Evolutionary conservation across 2,329 filamentous ascomycete genomes (phyloP).

Genomic region (Curvularia verruculosa): DNA sequence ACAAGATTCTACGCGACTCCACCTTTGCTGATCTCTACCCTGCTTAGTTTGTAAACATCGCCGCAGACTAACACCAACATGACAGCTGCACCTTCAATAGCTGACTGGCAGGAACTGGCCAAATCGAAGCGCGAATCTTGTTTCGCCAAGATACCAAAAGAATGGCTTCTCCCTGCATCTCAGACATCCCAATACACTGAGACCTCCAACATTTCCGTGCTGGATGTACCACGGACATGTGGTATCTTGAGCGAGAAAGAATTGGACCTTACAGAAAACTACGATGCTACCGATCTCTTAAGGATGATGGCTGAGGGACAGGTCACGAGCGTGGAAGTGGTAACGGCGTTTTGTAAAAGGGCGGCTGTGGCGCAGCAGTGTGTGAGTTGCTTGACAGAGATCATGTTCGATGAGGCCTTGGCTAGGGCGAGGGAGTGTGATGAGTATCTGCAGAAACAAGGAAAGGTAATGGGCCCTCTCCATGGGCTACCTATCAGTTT

Average conservation of each 20-base stretch:
- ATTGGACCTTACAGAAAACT: slow-evolving; percentile 43
- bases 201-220: slow-evolving; percentile 31
- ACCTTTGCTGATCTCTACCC: not conserved
- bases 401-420: slow-evolving; percentile 52
- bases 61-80: slow-evolving; percentile 9
- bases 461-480: slow-evolving; percentile 56
- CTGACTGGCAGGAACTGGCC: slow-evolving; percentile 42
- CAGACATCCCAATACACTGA: slow-evolving; percentile 26
- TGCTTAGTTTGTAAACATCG: not conserved
- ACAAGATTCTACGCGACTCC: not conserved
- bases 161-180: slow-evolving; percentile 40
- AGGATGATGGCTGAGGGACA: slow-evolving; percentile 30
- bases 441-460: slow-evolving; percentile 43
- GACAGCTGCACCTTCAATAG: slow-evolving; percentile 13
- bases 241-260: slow-evolving; percentile 42
- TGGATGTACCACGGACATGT: slow-evolving; percentile 39
- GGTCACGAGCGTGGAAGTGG: slow-evolving; percentile 51
- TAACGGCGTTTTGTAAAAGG: slow-evolving; percentile 60
- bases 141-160: slow-evolving; percentile 38
- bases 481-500: slow-evolving; percentile 63
- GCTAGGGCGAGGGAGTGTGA: slow-evolving; percentile 49
- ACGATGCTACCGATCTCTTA: slow-evolving; percentile 44
- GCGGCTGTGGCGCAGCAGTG: slow-evolving; percentile 64
- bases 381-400: slow-evolving; percentile 55
- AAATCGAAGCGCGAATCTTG: slow-evolving; percentile 38